These are phyloP conservation scores for Ustilago loliicola DNA, from an alignment of 1,284 basidiomycete species.

Conservation along the genomic window DNA sequence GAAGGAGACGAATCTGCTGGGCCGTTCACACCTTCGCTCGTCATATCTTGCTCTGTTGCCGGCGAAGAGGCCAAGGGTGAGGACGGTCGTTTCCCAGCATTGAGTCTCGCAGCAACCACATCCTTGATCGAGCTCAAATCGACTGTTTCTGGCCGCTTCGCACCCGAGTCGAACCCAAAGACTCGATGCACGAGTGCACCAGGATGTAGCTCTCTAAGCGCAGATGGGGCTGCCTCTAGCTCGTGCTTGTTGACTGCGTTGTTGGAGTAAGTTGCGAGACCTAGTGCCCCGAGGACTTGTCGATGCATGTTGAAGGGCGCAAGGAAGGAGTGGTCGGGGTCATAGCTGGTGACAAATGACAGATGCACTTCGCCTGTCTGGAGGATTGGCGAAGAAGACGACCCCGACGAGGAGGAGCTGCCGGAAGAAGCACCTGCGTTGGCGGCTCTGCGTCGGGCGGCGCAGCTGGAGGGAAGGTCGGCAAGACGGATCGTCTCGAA, in stretches of 20 bases:
- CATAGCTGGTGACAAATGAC: conserved; percentile 66
- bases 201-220: conserved; percentile 60
- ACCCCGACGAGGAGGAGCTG: background rate
- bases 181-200: conserved; percentile 65
- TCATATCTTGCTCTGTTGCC: background rate
- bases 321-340: conserved; percentile 64
- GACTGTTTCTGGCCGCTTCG: conserved; percentile 52
- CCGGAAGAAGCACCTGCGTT: conserved; percentile 4
- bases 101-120: conserved; percentile 34
- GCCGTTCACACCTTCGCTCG: background rate
- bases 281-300: conserved; percentile 66
- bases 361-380: conserved; percentile 66
- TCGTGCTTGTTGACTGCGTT: conserved; percentile 24
- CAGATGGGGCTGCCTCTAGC: conserved; percentile 51
- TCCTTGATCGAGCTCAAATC: conserved; percentile 57
- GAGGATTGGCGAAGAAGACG: conserved; percentile 40
- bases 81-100: conserved; percentile 1
- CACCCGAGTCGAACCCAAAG: conserved; percentile 64
- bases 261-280: conserved; percentile 51
- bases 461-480: conserved; percentile 55
- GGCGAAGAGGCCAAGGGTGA: conserved; percentile 8
- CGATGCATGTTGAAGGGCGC: conserved; percentile 66
- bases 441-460: conserved; percentile 24
- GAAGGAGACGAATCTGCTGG: background rate
- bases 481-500: conserved; percentile 59